Evolutionary conservation across 345 rosid species (phyloP).

Genomic region (Populus alba): DNA sequence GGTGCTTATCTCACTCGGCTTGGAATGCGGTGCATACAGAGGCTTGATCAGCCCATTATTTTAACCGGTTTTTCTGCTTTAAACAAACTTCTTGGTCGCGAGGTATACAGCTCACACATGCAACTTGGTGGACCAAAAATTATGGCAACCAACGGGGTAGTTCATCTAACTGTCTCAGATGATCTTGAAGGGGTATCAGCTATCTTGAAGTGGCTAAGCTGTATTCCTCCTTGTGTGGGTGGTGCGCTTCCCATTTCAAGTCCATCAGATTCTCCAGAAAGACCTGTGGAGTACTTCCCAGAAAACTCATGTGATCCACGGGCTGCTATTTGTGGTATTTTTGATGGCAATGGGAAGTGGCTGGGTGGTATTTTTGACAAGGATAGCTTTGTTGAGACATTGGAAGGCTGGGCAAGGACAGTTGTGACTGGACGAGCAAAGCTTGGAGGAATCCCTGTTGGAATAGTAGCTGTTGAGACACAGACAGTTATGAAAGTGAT

Average conservation of each 20-base stretch:
- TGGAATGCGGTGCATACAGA: constrained; percentile 98
- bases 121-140: constrained; percentile 99
- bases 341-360: constrained; percentile 75
- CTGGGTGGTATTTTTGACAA: constrained; percentile 93
- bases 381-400: constrained; percentile 85
- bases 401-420: constrained; percentile 99
- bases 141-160: constrained; percentile 99
- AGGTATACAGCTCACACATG: constrained; percentile 99
- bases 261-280: constrained; percentile 76
- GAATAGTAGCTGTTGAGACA: constrained; percentile 97
- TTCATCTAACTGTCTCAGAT: constrained; percentile 93
- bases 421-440: constrained; percentile 99
- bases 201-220: constrained; percentile 93
- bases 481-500: constrained; percentile 97
- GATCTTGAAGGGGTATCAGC: constrained; percentile 95
- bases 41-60: constrained; percentile 98
- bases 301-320: constrained; percentile 97
- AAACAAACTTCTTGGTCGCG: constrained; percentile 98
- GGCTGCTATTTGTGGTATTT: constrained; percentile 78
- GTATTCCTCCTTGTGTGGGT: constrained; percentile 73
- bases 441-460: constrained; percentile 98
- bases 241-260: constrained; percentile 70
- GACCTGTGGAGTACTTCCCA: constrained; percentile 79
- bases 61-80: constrained; percentile 96
- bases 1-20: constrained; percentile 99